Evolutionary conservation across 1,284 basidiomycete genomes (phyloP), one percentile per base, ranked within the genome.

Genomic region (Pseudozyma flocculosa): DNA sequence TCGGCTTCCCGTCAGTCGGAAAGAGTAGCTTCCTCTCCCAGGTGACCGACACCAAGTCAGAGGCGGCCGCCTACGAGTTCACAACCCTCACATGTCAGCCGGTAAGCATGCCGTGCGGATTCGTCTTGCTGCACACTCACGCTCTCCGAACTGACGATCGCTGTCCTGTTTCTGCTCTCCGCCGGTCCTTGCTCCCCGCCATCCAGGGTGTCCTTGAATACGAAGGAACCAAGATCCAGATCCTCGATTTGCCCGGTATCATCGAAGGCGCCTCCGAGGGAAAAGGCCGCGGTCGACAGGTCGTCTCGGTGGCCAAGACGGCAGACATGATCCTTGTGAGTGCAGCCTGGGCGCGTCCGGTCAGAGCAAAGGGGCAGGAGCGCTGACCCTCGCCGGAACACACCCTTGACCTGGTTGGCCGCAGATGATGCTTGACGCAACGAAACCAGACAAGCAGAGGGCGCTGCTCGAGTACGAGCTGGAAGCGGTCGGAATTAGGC

Each of bases 61-160:
- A 88, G 70, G 82, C 89, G 0, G 94, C 93, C 11, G 90, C 92
- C 10, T 97, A 98, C 78, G 93, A 96, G 78, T 97, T 95, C 80
- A 96, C 92, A 1, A 94, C 90, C 3, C 83, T 93, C 34, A 92
- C 92, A 34, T 60, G 56, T 40, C 56, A 60, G 34, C 61, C 61
- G 18, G 29, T 29, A 29, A 5, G 29, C 13, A 7, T 29, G 29
- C 7, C 29, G 13, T 29, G n/a, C n/a, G n/a, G n/a, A n/a, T n/a
- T n/a, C n/a, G n/a, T n/a, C n/a, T n/a, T n/a, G n/a, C n/a, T n/a
- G n/a, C n/a, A n/a, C n/a, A n/a, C n/a, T n/a, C n/a, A n/a, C n/a
- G n/a, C n/a, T n/a, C n/a, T n/a, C n/a, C n/a, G n/a, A n/a, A n/a
- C 29, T 29, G 29, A 29, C 29, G 29, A 29, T 7, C 13, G 29